Evolutionary conservation across 441 rosid species (phyloP), one percentile per base, ranked within the genome.

Genomic region (Eutrema salsugineum): DNA sequence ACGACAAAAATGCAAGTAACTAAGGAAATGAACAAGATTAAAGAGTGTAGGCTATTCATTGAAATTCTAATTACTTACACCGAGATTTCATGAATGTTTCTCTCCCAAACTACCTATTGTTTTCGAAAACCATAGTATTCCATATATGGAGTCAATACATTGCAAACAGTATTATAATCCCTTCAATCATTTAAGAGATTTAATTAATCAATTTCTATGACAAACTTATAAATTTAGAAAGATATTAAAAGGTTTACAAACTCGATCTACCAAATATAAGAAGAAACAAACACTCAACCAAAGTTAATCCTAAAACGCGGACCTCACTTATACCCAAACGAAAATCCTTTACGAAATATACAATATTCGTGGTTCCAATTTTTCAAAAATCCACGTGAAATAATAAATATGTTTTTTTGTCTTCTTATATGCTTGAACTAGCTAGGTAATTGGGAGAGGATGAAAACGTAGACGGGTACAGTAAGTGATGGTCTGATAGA

Each of bases 301-400:
- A 44, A 10, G 16, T 27, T 27, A 28, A 10, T n/a, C 19, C 27
- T 2, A 5, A 22, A 30, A 55, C 30, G 63, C 33, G 46, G 65
- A 35, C 73, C 47, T 68, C 38, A 14, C 46, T 33, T 20, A 20
- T 44, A 14, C 44, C 20, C 55, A 44, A 69, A 56, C 19, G 16
- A 7, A 44, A 55, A 20, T 6, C 14, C 10, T 32, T 3, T 5
- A 47, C 55, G 47, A 1, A 22, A 48, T 11, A 11, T 36, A 48
- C 42, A 47, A 6, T 36, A 24, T 22, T 8, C 27, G 30, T 24
- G 32, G 22, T 38, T 70, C 42, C 17, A 16, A 16, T 17, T 36
- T 35, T 66, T 48, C 40, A 70, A 59, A 40, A 48, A 36, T 48
- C 58, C 59, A 70, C 73, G 40, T 48, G 59, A 47, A 12, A 35